Evolutionary conservation across 371 early-diverging fungal genomes (phyloP), one percentile per base, ranked within the genome.

Genomic region (Scutellospora calospora): DNA sequence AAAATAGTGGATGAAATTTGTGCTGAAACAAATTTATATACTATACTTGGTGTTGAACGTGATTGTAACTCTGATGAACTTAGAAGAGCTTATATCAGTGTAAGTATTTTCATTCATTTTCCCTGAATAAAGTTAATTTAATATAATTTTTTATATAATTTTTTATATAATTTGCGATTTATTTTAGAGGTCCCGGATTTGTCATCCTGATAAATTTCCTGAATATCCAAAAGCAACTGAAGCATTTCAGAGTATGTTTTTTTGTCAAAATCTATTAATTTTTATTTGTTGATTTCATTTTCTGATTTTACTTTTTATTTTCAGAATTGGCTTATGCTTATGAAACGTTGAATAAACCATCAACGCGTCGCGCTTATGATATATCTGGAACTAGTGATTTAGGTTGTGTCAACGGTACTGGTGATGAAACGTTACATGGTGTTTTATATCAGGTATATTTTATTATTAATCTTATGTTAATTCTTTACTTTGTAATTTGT

Each of bases 341-440:
- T 84, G 91, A 92, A 78, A 92, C 92, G 5, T 83, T 92, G 11
- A 89, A 86, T 55, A 89, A 92, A 80, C 88, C 92, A 16, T 85
- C 89, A 16, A 81, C 88, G 0, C 84, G 88, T 76, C 82, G 90
- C 49, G 85, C 87, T 55, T 92, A 92, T 77, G 92, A 92, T 81
- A 81, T 88, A 41, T 87, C 88, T 14, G 87, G 89, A 63, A 87
- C 87, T 8, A 80, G 83, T 63, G 72, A 84, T 83, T 66, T 84
- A 29, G 74, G 86, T 73, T 81, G 87, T 66, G 22, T 77, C 77
- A 65, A 62, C 74, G 51, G 85, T 81, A 38, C 83, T 82, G 59
- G 84, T 62, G 81, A 89, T 14, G 91, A 90, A 27, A 90, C 90
- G 3, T 81, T 92, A 29, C 89, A 89, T 49, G 83, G 87, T 54